Percentiles rank a stretch among this genome's conserved stretches.
These are phyloP conservation scores for Didymella sp. DNA, from an alignment of 2,329 filamentous ascomycete species.

Conservation along the genomic window DNA sequence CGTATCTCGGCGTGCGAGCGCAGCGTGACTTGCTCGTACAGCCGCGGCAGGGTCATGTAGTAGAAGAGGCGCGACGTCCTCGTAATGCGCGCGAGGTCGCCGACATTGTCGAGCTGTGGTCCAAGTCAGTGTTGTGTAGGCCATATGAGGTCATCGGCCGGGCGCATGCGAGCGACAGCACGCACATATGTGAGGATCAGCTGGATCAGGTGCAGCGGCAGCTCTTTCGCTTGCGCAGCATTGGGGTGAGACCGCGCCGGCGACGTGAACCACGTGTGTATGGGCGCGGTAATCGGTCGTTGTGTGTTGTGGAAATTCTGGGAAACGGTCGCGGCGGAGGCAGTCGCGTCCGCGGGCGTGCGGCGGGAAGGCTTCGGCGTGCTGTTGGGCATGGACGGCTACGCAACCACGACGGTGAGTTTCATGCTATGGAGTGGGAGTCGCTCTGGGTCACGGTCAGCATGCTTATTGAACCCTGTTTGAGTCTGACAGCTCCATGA, in stretches of 20 bases:
- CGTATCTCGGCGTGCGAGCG: conserved; percentile 66
- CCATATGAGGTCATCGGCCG: background rate
- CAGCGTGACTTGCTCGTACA: conserved; percentile 64
- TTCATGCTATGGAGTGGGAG: background rate
- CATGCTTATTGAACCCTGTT: background rate
- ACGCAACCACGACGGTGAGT: conserved; percentile 12
- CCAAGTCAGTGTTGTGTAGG: conserved; percentile 13
- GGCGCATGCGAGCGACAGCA: conserved; percentile 6
- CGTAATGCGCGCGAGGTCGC: conserved; percentile 65
- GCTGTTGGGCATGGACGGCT: conserved; percentile 31
- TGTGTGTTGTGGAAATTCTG: conserved; percentile 7
- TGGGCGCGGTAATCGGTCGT: conserved; percentile 39
- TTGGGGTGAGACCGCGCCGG: conserved; percentile 42
- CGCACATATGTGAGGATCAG: conserved; percentile 63
- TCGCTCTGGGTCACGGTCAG: conserved; percentile 8
- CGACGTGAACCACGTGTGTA: conserved; percentile 43
- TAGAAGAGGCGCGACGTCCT: conserved; percentile 67
- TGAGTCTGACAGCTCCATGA: background rate
- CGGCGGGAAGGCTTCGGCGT: conserved; percentile 20
- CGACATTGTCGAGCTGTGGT: conserved; percentile 62
- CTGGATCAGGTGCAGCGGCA: conserved; percentile 66
- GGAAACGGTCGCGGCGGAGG: conserved; percentile 3
- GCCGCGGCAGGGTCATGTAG: conserved; percentile 68
- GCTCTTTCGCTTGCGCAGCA: conserved; percentile 43
- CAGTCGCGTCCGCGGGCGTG: conserved; percentile 20